phyloP scores from a whole-genome alignment of 2,329 filamentous ascomycete genomes.

The Metarhizium robertsii region DNA sequence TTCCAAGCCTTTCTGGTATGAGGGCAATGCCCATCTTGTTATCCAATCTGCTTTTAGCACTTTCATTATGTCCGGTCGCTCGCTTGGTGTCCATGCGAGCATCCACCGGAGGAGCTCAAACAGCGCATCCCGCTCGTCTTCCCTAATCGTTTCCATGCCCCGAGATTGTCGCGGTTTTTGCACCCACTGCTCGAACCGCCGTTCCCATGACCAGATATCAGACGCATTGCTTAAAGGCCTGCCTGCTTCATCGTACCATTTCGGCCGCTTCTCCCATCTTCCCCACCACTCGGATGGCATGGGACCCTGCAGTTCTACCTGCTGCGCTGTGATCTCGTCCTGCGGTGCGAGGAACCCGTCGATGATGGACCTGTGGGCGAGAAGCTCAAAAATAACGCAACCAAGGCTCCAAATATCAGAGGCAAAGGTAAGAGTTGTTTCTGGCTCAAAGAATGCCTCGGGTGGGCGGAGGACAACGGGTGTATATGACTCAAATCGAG shows the following conservation, averaged over 20 bases:
- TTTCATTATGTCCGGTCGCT: slow-evolving; percentile 7
- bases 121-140: slow-evolving; percentile 10
- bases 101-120: slow-evolving; percentile 6
- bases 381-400: slow-evolving; percentile 25
- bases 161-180: slow-evolving; percentile 8
- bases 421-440: slow-evolving; percentile 20
- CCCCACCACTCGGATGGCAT: slow-evolving; percentile 14
- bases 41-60: slow-evolving; percentile 9
- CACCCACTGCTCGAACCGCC: slow-evolving; percentile 11
- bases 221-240: slow-evolving; percentile 5
- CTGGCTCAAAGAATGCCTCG: slow-evolving; percentile 25
- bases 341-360: slow-evolving; percentile 6
- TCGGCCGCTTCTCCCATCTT: slow-evolving; percentile 10
- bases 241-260: slow-evolving; percentile 12
- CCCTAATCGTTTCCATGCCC: slow-evolving; percentile 4
- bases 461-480: slow-evolving; percentile 17
- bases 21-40: slow-evolving; percentile 10
- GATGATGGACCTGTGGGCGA: slow-evolving; percentile 16
- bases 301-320: slow-evolving; percentile 5
- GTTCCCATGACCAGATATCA: slow-evolving; percentile 11
- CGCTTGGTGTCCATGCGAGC: slow-evolving; percentile 11
- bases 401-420: slow-evolving; percentile 31
- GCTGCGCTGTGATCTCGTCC: not conserved
- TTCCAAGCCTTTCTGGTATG: slow-evolving; percentile 5
- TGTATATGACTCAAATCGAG: slow-evolving; percentile 7